Evolutionary conservation across 441 rosid species (phyloP).

Genomic region (Melastoma candidum): DNA sequence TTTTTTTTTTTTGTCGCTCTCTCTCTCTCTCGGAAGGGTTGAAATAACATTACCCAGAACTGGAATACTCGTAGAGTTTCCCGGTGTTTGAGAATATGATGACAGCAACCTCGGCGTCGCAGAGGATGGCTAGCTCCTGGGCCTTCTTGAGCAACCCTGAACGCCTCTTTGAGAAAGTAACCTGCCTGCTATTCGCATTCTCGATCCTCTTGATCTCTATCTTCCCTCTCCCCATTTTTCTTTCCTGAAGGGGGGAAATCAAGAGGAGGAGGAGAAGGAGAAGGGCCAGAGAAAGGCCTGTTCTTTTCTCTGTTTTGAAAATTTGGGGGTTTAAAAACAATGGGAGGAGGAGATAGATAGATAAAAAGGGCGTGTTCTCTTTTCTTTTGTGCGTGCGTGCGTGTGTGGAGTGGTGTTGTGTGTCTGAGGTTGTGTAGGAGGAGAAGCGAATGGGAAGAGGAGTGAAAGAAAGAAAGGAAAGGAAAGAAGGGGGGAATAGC

Average conservation of each 20-base stretch:
- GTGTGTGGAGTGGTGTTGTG: neutral
- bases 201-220: conserved; percentile 94
- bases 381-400: no score
- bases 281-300: conserved; percentile 1
- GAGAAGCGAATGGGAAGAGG: neutral
- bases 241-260: neutral
- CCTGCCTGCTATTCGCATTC: conserved; percentile 91
- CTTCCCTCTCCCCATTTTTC: conserved; percentile 82
- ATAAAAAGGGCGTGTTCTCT: neutral
- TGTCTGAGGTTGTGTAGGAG: no score
- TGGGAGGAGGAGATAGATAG: neutral
- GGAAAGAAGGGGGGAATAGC: conserved; percentile 14
- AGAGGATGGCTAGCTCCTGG: conserved; percentile 81
- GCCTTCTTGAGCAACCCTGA: conserved; percentile 89
- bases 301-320: neutral
- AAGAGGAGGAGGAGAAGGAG: neutral
- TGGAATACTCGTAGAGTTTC: conserved; percentile 82
- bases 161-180: conserved; percentile 93
- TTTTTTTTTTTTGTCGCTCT: no score
- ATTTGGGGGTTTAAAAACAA: neutral
- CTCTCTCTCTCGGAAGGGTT: no score
- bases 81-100: conserved; percentile 91
- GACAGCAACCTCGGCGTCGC: conserved; percentile 93
- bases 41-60: conserved; percentile 42
- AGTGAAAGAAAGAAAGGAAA: neutral